Evolutionary conservation across 495 filamentous ascomycete genomes (phyloP).

Genomic region (Penicillium ochrochloron): DNA sequence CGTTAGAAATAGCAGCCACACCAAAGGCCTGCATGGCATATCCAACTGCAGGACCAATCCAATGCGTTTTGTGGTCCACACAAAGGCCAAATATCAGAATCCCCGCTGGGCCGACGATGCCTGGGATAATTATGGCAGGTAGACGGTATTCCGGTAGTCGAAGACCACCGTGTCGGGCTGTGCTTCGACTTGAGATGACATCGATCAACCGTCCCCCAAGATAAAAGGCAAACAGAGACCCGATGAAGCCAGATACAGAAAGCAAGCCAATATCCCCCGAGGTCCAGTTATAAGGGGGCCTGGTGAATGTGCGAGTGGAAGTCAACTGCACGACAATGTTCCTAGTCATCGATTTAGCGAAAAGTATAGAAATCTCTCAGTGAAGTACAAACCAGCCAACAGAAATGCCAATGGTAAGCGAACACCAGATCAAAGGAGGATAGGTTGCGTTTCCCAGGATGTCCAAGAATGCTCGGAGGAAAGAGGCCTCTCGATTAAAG

Average conservation of each 20-base stretch:
- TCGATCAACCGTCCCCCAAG: constrained; percentile 40
- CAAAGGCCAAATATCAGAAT: constrained; percentile 39
- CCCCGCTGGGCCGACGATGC: constrained; percentile 32
- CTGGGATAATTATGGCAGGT: constrained; percentile 36
- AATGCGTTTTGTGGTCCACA: constrained; percentile 33
- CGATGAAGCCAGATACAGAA: constrained; percentile 38
- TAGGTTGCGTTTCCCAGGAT: constrained; percentile 33
- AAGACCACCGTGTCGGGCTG: constrained; percentile 28
- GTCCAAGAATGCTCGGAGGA: constrained; percentile 28
- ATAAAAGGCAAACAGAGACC: constrained; percentile 38
- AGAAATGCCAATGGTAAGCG: constrained; percentile 35
- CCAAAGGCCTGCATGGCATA: constrained; percentile 44
- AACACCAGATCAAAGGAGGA: constrained; percentile 37
- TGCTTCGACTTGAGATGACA: constrained; percentile 36
- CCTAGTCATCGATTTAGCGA: constrained; percentile 19
- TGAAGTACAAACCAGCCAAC: constrained; percentile 34
- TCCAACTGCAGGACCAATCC: constrained; percentile 40
- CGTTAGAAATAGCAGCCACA: constrained; percentile 39
- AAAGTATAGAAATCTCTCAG: background rate
- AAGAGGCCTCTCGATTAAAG: constrained; percentile 34
- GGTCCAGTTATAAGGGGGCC: constrained; percentile 37
- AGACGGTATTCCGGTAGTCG: constrained; percentile 38
- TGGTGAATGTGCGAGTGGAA: constrained; percentile 35
- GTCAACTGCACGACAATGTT: constrained; percentile 43
- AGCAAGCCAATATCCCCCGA: constrained; percentile 35